These are phyloP conservation scores for Monosporascus cannonballus DNA, from an alignment of 2,329 filamentous ascomycete species.

Conservation along the genomic window DNA sequence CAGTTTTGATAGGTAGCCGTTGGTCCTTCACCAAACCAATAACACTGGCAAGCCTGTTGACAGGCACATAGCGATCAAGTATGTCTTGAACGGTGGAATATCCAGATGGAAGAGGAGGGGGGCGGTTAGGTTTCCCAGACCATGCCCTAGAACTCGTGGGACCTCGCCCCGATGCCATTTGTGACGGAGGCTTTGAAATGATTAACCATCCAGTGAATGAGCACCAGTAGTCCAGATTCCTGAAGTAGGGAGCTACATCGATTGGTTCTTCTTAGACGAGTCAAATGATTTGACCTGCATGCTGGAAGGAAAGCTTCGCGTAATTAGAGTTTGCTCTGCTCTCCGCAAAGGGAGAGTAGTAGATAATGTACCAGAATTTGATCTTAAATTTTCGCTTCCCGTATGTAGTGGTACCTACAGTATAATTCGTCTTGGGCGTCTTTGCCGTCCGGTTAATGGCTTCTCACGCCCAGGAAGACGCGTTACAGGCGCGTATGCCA, in stretches of 20 bases:
- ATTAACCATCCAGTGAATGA: background rate
- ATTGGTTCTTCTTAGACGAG: background rate
- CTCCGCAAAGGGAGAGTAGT: no score
- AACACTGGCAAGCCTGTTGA: slow-evolving; percentile 43
- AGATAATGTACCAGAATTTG: no score
- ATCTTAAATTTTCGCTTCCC: no score
- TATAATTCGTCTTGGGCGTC: background rate
- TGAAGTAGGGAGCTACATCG: background rate
- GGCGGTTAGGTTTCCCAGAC: slow-evolving; percentile 2
- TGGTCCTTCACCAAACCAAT: slow-evolving; percentile 67
- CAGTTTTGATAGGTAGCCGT: slow-evolving; percentile 44
- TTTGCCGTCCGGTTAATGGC: background rate
- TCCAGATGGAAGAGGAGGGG: slow-evolving; percentile 18
- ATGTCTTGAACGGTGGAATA: slow-evolving; percentile 38
- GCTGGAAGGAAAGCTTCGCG: background rate
- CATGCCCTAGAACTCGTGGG: slow-evolving; percentile 7
- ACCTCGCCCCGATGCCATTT: background rate
- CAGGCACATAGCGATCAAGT: slow-evolving; percentile 30
- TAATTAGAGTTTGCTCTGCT: no score
- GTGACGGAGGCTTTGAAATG: background rate
- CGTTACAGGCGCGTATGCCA: background rate
- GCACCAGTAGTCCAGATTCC: no score
- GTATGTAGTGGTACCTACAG: no score
- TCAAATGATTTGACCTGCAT: background rate
- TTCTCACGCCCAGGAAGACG: background rate